A percentile compares a stretch with the other conserved stretches of the same genome.
Conservation (phyloP, 495 filamentous ascomycete species). For the Lepraria neglecta region DNA sequence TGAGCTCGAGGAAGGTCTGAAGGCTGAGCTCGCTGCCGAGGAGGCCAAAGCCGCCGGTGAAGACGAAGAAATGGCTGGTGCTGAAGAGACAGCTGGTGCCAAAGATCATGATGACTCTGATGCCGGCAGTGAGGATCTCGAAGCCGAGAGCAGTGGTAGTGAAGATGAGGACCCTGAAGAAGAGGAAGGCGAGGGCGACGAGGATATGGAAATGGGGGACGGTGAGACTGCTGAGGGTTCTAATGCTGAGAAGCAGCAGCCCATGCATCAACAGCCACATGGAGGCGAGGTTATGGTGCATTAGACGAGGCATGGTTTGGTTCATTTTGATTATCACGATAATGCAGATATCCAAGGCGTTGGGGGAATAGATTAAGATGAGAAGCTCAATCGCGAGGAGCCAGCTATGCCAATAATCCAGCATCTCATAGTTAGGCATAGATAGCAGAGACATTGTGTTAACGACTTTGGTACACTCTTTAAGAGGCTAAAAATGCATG, state of each 20-base stretch:
- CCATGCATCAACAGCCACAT: conserved; percentile 35
- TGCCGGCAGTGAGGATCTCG: conserved; percentile 91
- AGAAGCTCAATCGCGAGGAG: not conserved
- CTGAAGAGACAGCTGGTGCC: conserved; percentile 46
- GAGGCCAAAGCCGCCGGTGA: conserved; percentile 45
- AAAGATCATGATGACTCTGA: conserved; percentile 73
- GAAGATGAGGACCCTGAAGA: conserved; percentile 82
- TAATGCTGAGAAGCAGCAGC: conserved; percentile 32
- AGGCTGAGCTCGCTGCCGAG: conserved; percentile 55
- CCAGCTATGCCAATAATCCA: conserved; percentile 5
- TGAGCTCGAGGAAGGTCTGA: conserved; percentile 46
- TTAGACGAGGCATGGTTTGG: conserved; percentile 27
- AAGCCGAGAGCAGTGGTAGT: conserved; percentile 79
- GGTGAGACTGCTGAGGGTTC: conserved; percentile 38
- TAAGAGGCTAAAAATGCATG: too few relatives aligned
- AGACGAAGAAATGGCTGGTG: conserved; percentile 80
- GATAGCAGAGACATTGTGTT: conserved; percentile 8
- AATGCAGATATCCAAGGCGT: conserved; percentile 19
- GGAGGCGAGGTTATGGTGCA: conserved; percentile 48
- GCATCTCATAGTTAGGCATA: conserved; percentile 8
- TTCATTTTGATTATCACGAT: conserved; percentile 2
- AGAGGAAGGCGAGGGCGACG: conserved; percentile 59
- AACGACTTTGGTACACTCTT: not conserved
- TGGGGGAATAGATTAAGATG: conserved; percentile 1
- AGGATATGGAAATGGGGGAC: conserved; percentile 78